Evolutionary conservation across 2,329 filamentous ascomycete genomes (phyloP).

Genomic region (Zelopaecilomyces penicillatus): DNA sequence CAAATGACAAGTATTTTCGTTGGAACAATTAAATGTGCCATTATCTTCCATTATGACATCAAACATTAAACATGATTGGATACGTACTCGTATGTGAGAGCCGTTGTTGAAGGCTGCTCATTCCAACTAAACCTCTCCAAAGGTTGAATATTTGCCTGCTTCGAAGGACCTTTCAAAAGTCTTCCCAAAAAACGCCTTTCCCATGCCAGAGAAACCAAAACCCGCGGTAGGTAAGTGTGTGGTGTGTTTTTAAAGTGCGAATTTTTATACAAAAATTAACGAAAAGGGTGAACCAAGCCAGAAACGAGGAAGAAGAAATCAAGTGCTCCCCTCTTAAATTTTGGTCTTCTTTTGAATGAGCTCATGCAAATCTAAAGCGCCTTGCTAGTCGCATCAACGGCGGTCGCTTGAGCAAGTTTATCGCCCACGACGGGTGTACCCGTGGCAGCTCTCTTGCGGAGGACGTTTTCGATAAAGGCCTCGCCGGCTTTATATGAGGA

Average conservation of each 20-base stretch:
- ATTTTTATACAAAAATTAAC: too few relatives aligned
- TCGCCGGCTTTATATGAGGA: constrained; percentile 98
- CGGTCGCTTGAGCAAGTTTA: constrained; percentile 31
- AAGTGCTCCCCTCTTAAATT: too few relatives aligned
- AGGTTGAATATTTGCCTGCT: neutral
- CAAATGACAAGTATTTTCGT: too few relatives aligned
- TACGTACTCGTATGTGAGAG: constrained; percentile 1
- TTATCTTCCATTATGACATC: too few relatives aligned
- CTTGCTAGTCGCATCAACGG: constrained; percentile 22
- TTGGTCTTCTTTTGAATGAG: too few relatives aligned
- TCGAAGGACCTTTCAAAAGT: too few relatives aligned
- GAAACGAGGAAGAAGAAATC: too few relatives aligned
- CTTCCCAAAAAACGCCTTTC: constrained; percentile 6
- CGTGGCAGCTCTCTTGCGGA: constrained; percentile 63
- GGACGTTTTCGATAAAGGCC: constrained; percentile 96
- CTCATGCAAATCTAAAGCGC: constrained; percentile 1
- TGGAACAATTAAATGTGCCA: too few relatives aligned
- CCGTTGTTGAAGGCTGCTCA: constrained; percentile 20
- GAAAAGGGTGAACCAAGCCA: constrained; percentile 9
- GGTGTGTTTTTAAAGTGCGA: too few relatives aligned
- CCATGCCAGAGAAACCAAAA: too few relatives aligned
- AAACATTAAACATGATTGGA: neutral
- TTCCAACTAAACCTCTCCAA: constrained; percentile 11
- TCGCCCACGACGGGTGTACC: constrained; percentile 20
- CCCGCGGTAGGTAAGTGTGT: too few relatives aligned